phyloP scores from a whole-genome alignment of 1,139 yeast species.

The Geotrichum phurueaensis region DNA sequence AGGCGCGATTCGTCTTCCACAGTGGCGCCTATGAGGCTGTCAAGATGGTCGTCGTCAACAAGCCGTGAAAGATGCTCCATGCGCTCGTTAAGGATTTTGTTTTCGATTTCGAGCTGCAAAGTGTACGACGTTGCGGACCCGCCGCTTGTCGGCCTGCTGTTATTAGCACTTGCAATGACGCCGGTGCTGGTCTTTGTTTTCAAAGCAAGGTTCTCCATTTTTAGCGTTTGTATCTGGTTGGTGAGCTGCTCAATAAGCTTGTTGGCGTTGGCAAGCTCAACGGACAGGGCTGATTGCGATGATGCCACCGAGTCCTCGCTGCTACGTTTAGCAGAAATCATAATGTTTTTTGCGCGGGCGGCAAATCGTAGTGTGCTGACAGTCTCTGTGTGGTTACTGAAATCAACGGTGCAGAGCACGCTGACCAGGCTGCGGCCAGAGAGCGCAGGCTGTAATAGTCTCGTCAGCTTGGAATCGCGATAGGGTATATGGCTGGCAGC shows the following conservation, averaged over 20 bases:
- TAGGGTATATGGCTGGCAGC: conserved; percentile 64
- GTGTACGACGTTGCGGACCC: background rate
- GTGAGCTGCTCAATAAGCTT: no score
- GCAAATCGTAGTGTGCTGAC: conserved; percentile 86
- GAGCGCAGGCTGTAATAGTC: conserved; percentile 83
- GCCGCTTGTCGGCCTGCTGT: background rate
- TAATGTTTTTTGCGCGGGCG: conserved; percentile 82
- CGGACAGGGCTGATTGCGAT: background rate
- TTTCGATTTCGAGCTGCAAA: conserved; percentile 56
- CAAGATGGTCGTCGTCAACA: conserved; percentile 53
- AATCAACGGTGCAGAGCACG: conserved; percentile 63
- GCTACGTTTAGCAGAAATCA: conserved; percentile 57
- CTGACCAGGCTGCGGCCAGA: conserved; percentile 82
- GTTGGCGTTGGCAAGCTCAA: background rate
- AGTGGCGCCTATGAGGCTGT: conserved; percentile 32
- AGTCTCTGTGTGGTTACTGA: conserved; percentile 71
- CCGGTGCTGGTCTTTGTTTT: background rate
- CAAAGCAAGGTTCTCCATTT: conserved; percentile 30
- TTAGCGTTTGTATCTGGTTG: conserved; percentile 38
- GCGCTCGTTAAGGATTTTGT: conserved; percentile 54
- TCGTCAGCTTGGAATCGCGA: conserved; percentile 83
- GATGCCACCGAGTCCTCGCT: conserved; percentile 21
- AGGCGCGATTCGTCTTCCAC: conserved; percentile 19
- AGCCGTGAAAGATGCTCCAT: conserved; percentile 61
- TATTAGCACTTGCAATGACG: background rate